Evolutionary conservation across 1,139 yeast species (phyloP).

Genomic region (Suhomyces panamericanus): DNA sequence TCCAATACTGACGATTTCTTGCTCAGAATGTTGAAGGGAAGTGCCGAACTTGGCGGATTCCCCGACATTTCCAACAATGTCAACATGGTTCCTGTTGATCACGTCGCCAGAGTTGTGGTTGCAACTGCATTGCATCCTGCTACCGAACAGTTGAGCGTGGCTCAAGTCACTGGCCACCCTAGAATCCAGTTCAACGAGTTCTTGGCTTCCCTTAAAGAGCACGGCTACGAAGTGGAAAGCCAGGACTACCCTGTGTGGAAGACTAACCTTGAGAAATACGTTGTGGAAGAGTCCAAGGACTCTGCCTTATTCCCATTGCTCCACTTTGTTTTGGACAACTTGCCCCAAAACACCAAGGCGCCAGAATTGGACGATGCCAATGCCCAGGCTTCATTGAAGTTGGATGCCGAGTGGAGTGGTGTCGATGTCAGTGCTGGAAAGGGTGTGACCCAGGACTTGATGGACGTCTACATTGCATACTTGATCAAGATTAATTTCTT

Average conservation of each 20-base stretch:
- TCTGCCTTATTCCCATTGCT: constrained; percentile 89
- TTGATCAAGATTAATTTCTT: constrained; percentile 77
- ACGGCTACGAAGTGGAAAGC: constrained; percentile 68
- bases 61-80: constrained; percentile 88
- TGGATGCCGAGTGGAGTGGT: constrained; percentile 64
- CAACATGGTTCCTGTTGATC: constrained; percentile 98
- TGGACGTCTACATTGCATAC: constrained; percentile 80
- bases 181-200: constrained; percentile 78
- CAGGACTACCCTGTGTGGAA: constrained; percentile 82
- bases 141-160: constrained; percentile 58
- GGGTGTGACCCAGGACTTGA: constrained; percentile 66
- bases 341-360: constrained; percentile 89
- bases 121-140: constrained; percentile 85
- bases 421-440: constrained; percentile 64
- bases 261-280: constrained; percentile 68
- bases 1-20: constrained; percentile 96
- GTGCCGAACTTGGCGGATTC: constrained; percentile 78
- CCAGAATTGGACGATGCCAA: constrained; percentile 91
- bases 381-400: constrained; percentile 61
- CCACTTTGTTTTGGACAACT: constrained; percentile 89
- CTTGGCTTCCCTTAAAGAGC: constrained; percentile 60
- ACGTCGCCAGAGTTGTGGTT: constrained; percentile 88
- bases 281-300: constrained; percentile 62
- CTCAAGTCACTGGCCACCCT: constrained; percentile 98
- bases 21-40: constrained; percentile 90